Conservation (phyloP, 148 eudicot species). For the Fagopyrum homotropicum region DNA sequence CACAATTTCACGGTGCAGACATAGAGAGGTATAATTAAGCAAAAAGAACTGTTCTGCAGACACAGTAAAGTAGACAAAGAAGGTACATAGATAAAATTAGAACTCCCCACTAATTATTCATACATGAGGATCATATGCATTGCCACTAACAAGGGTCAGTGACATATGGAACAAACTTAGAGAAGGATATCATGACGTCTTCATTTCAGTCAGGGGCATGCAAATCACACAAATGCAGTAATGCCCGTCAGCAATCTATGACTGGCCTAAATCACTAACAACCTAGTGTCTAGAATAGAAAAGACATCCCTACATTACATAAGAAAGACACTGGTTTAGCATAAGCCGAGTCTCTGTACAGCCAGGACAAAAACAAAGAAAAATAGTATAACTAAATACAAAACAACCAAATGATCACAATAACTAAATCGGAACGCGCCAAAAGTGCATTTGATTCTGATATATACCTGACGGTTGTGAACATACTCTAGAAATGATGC, state of each 20-base stretch:
- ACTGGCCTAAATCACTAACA: background rate
- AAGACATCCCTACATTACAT: background rate
- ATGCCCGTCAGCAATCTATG: background rate
- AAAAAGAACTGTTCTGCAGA: background rate
- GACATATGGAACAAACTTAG: background rate
- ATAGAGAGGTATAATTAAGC: background rate
- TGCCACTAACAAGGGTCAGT: background rate
- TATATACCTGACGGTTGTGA: conserved; percentile 84
- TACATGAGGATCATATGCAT: background rate
- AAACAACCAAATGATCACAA: no score
- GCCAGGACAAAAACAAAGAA: background rate
- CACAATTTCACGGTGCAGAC: background rate
- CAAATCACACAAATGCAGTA: background rate
- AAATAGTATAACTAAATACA: background rate
- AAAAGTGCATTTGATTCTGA: background rate
- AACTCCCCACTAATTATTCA: background rate
- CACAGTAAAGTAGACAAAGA: background rate
- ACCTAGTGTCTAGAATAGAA: background rate
- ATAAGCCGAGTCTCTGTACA: background rate
- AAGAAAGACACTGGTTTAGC: background rate
- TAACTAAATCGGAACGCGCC: no score
- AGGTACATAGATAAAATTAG: background rate
- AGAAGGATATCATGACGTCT: background rate
- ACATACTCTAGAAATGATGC: conserved; percentile 88
- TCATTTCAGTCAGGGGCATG: background rate